A percentile compares a stretch with the other conserved stretches of the same genome.
Evolutionary conservation across 2,329 filamentous ascomycete genomes (phyloP).

Genomic region (Xenoacremonium recifei): DNA sequence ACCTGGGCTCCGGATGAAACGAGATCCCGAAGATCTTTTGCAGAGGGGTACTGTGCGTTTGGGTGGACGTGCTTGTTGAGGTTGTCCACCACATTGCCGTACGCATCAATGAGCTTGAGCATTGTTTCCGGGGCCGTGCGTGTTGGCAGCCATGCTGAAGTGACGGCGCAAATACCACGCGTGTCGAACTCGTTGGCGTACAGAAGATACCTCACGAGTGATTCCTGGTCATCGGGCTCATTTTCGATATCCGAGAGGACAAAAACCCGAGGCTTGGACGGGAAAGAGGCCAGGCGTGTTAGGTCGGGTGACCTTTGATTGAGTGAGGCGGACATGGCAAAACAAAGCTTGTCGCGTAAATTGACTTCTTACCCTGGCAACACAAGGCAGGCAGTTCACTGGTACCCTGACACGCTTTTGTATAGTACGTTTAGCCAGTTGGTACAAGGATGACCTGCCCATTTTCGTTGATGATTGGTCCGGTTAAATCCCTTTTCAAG

Average conservation of each 20-base stretch:
- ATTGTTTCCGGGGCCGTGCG: slow-evolving; percentile 40
- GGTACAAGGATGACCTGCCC: no score
- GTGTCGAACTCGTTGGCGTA: slow-evolving; percentile 44
- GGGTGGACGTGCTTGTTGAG: slow-evolving; percentile 46
- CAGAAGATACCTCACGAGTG: slow-evolving; percentile 39
- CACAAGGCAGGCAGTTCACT: no score
- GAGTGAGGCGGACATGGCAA: no score
- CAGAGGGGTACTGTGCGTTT: slow-evolving; percentile 37
- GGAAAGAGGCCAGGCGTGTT: no score
- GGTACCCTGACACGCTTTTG: no score
- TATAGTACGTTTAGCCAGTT: no score
- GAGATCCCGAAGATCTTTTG: slow-evolving; percentile 31
- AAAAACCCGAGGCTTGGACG: slow-evolving; percentile 35
- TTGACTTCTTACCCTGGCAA: no score
- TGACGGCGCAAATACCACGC: slow-evolving; percentile 39
- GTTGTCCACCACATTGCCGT: slow-evolving; percentile 40
- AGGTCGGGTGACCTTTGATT: no score
- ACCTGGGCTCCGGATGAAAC: slow-evolving; percentile 36
- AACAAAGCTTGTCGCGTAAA: no score
- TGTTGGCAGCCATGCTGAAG: slow-evolving; percentile 41
- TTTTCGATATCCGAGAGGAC: slow-evolving; percentile 42
- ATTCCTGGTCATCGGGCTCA: slow-evolving; percentile 42
- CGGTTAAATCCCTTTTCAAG: no score
- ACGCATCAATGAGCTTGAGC: slow-evolving; percentile 39
- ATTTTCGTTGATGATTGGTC: no score